Percentiles rank a stretch among this genome's conserved stretches.
Evolutionary conservation across 176 grass and related monocot species (phyloP).

Genomic region (Musa acuminata): DNA sequence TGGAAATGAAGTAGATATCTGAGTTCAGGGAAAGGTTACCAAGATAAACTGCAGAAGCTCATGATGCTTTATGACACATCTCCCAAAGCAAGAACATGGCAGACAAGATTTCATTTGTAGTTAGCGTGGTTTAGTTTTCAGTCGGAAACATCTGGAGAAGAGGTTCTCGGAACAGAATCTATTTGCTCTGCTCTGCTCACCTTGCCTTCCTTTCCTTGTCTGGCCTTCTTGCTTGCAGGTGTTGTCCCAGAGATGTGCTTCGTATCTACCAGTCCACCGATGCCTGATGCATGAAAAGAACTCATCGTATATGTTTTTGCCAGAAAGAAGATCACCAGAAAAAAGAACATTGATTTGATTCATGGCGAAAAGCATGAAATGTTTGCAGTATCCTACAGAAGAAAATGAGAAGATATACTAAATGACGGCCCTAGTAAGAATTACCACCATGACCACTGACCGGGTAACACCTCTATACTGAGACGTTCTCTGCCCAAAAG

Average conservation of each 20-base stretch:
- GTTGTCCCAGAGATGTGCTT: conserved; percentile 75
- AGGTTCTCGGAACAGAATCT: no score
- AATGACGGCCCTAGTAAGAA: no score
- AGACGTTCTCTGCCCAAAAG: conserved; percentile 92
- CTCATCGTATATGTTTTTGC: no score
- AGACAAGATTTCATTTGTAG: conserved; percentile 17
- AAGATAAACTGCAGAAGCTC: conserved; percentile 41
- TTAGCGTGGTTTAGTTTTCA: background rate
- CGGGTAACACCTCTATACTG: conserved; percentile 87
- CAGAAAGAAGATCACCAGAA: background rate
- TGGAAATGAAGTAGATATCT: background rate
- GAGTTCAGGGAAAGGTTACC: conserved; percentile 26
- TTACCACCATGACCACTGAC: conserved; percentile 14
- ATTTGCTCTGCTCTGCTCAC: conserved; percentile 13
- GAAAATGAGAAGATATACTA: no score
- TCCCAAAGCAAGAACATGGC: background rate
- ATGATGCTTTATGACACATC: background rate
- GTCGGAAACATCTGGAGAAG: no score
- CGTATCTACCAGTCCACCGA: conserved; percentile 69
- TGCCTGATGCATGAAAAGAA: conserved; percentile 21
- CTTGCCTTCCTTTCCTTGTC: conserved; percentile 62
- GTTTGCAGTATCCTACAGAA: no score
- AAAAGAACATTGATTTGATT: background rate
- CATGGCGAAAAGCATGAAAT: background rate
- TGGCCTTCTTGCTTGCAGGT: conserved; percentile 71